A percentile compares a stretch with the other conserved stretches of the same genome.
Conservation (phyloP, 805 yeast genomes). For the Metschnikowia chrysomelidarum region DNA sequence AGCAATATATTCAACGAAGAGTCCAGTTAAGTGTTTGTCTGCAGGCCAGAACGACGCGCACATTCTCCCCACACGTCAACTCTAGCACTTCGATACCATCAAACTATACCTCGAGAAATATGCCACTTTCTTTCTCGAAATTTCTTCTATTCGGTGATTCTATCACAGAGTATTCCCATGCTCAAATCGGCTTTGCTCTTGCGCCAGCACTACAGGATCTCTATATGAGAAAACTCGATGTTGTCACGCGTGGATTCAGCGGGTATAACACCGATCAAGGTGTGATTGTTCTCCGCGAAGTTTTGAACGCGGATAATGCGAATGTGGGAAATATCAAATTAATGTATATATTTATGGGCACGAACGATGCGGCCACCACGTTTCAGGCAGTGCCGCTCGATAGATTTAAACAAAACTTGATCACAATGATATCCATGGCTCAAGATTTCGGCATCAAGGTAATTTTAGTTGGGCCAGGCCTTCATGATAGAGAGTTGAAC, state of each 20-base stretch:
- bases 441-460: slow-evolving; percentile 44
- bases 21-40: too few species aligned
- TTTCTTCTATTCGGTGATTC: slow-evolving; percentile 71
- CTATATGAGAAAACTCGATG: slow-evolving; percentile 64
- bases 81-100: too few species aligned
- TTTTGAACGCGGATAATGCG: slow-evolving; percentile 44
- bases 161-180: slow-evolving; percentile 54
- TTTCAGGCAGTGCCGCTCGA: slow-evolving; percentile 49
- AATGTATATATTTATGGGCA: slow-evolving; percentile 70
- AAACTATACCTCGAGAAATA: neutral
- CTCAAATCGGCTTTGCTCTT: slow-evolving; percentile 42
- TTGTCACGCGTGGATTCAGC: slow-evolving; percentile 69
- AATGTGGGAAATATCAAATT: slow-evolving; percentile 31
- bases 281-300: slow-evolving; percentile 30
- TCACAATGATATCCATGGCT: slow-evolving; percentile 40
- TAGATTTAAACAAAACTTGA: slow-evolving; percentile 49
- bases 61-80: too few species aligned
- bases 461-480: slow-evolving; percentile 62
- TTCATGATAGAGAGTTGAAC: slow-evolving; percentile 40
- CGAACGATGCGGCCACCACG: slow-evolving; percentile 57
- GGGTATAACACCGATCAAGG: slow-evolving; percentile 77
- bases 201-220: slow-evolving; percentile 48
- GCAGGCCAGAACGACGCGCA: too few species aligned
- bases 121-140: slow-evolving; percentile 31
- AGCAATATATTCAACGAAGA: too few species aligned